Evolutionary conservation across 306 rosid species (phyloP).

Genomic region (Arachis hypogaea): DNA sequence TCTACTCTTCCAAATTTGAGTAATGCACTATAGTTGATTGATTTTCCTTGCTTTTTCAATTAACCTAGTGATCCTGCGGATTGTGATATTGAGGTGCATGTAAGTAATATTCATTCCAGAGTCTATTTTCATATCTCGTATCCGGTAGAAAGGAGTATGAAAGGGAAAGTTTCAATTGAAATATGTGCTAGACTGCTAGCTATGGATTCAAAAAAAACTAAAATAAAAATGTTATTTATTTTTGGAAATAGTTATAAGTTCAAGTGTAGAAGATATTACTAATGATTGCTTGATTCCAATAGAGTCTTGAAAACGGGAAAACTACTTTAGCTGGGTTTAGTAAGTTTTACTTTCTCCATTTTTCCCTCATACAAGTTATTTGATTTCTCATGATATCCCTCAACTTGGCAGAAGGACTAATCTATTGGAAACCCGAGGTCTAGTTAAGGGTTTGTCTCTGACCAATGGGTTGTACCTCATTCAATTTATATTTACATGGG

Average conservation of each 20-base stretch:
- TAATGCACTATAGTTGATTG: conserved; percentile 26
- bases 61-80: conserved; percentile 6
- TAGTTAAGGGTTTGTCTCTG: too few species aligned
- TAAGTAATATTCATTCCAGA: background rate
- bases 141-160: conserved; percentile 27
- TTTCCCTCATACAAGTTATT: too few species aligned
- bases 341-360: background rate
- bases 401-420: too few species aligned
- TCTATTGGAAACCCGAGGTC: too few species aligned
- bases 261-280: background rate
- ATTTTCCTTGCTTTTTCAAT: background rate
- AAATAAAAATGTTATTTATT: background rate
- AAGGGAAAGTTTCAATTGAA: conserved; percentile 24
- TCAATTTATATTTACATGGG: background rate
- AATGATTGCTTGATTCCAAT: background rate
- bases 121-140: background rate
- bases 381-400: too few species aligned
- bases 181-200: background rate
- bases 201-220: too few species aligned
- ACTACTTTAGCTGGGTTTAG: background rate
- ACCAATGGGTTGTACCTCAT: background rate
- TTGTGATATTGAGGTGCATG: conserved; percentile 25
- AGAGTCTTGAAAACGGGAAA: background rate
- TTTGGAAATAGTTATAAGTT: conserved; percentile 17
- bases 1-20: conserved; percentile 27